phyloP scores from a whole-genome alignment of 225 moss, liverwort and hornwort genomes.

The Physcomitrium patens region DNA sequence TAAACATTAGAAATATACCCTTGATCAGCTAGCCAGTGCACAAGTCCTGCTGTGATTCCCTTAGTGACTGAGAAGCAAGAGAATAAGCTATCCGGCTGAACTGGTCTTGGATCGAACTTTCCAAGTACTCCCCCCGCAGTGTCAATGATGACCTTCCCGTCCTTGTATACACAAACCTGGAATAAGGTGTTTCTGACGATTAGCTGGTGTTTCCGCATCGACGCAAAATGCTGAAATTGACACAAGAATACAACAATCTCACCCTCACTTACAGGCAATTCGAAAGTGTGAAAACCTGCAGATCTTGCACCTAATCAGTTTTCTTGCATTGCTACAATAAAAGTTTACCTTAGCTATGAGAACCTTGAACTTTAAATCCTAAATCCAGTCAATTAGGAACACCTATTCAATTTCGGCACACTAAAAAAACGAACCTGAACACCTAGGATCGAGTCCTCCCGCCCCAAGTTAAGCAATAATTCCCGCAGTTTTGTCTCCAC shows the following conservation, averaged over 20 bases:
- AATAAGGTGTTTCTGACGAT: not conserved
- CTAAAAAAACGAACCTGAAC: slow-evolving; percentile 69
- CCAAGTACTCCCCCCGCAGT: slow-evolving; percentile 89
- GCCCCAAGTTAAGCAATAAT: slow-evolving; percentile 62
- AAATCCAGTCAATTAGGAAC: not conserved
- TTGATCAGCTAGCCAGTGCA: slow-evolving; percentile 91
- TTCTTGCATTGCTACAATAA: not conserved
- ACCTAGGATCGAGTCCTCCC: slow-evolving; percentile 76
- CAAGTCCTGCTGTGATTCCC: slow-evolving; percentile 86
- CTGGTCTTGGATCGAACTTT: slow-evolving; percentile 95
- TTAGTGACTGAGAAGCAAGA: slow-evolving; percentile 90
- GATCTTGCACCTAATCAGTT: not conserved
- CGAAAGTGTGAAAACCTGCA: not conserved
- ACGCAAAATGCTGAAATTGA: not conserved
- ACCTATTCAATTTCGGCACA: not conserved
- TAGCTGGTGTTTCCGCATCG: not conserved
- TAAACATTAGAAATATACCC: slow-evolving; percentile 52
- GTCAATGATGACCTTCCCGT: slow-evolving; percentile 88
- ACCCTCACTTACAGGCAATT: slow-evolving; percentile 6
- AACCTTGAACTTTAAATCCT: slow-evolving; percentile 1
- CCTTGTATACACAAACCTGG: slow-evolving; percentile 94
- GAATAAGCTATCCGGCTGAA: slow-evolving; percentile 92
- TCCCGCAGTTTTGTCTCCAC: slow-evolving; percentile 77
- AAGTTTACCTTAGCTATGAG: not conserved
- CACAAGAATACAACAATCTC: not conserved